Evolutionary conservation across 2,329 filamentous ascomycete species (phyloP), one percentile per base, ranked within the genome.

Genomic region (Colletotrichum sp.): DNA sequence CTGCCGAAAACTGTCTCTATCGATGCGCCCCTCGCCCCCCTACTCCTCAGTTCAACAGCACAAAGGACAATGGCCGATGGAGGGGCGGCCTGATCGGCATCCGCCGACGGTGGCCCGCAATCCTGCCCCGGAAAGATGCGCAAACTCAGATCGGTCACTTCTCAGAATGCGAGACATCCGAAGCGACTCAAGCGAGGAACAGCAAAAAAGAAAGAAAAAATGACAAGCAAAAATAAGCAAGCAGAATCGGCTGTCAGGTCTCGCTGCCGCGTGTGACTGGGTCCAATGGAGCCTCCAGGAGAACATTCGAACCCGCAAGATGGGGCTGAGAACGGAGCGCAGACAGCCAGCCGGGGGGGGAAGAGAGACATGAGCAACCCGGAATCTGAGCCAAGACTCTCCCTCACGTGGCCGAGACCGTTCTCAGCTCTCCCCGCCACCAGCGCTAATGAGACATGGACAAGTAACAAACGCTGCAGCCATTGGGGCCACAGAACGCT

Each of bases 341-440:
- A 32, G 59, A 18, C 18, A 30, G 59, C 28, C n/a, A 7, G 7
- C 10, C 24, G 21, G 32, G 24, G 64, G 64, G 26, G n/a, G 21
- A 7, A n/a, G 24, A 16, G 10, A 30, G 24, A 28, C 57, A 70
- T 70, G 52, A 21, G 52, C 8, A 68, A 60, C 52, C 21, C 68
- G 8, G 28, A 52, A 24, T 64, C n/a, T 21, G 24, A 34, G 43
- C 43, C 48, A 59, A 48, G 64, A n/a, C 48, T 68, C 32, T 28
- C 21, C 39, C 61, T 75, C 70, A 68, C 59, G 64, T 73, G 70
- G 55, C 69, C 70, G 30, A 36, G 63, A 61, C 57, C 64, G 43
- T 68, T 68, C 64, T 75, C 73, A 68, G 43, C 70, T 68, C 34
- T 48, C 48, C 30, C 48, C 63, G 59, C 73, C 64, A 68, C 59